phyloP scores from a whole-genome alignment of 2,329 filamentous ascomycete genomes.

The Purpureocillium lavendulum region DNA sequence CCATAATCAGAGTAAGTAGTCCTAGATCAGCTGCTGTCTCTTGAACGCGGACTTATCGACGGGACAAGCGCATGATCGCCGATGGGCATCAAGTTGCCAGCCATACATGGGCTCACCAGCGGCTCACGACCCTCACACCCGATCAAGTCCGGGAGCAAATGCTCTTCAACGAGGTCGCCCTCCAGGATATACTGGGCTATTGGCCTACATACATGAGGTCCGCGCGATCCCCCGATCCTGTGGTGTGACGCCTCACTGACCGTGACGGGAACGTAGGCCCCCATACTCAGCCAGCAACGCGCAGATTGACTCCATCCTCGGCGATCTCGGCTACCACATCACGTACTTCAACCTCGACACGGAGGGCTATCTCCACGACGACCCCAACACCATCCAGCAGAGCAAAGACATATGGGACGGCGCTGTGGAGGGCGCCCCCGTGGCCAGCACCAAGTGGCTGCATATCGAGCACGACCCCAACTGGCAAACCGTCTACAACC shows the following conservation, averaged over 20 bases:
- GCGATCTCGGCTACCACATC: conserved; percentile 45
- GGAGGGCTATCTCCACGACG: conserved; percentile 47
- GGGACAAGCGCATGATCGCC: conserved; percentile 31
- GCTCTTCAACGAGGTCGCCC: conserved; percentile 32
- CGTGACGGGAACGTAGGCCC: conserved; percentile 10
- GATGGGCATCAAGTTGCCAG: conserved; percentile 54
- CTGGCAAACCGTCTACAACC: conserved; percentile 32
- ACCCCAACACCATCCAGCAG: conserved; percentile 35
- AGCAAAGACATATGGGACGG: conserved; percentile 31
- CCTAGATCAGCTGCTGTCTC: no score
- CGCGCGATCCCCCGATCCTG: no score
- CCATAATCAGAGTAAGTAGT: conserved; percentile 14
- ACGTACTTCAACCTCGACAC: conserved; percentile 54
- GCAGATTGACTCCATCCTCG: conserved; percentile 28
- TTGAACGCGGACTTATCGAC: no score
- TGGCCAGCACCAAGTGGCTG: conserved; percentile 30
- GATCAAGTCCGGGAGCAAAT: conserved; percentile 29
- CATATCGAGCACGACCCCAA: conserved; percentile 45
- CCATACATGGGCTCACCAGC: conserved; percentile 39
- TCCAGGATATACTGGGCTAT: conserved; percentile 29
- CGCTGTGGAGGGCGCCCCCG: conserved; percentile 23
- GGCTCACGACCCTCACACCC: conserved; percentile 26
- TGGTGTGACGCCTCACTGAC: no score
- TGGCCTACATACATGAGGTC: conserved; percentile 33
- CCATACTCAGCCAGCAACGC: conserved; percentile 36